phyloP scores from a whole-genome alignment of 768 basidiomycete species.

The Leccinum barrowsii region DNA sequence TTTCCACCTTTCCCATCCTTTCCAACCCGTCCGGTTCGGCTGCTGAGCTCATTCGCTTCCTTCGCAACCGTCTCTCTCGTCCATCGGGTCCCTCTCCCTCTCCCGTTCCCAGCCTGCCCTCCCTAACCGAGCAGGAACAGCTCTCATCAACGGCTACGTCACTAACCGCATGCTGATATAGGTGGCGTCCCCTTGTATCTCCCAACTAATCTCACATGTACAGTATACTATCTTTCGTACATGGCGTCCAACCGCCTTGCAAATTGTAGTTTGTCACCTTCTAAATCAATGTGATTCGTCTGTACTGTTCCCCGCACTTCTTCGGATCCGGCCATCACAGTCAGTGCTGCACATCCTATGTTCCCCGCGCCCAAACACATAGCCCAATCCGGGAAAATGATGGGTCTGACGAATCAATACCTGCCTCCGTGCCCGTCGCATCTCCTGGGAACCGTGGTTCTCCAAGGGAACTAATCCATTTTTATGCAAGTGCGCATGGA shows the following conservation, averaged over 20 bases:
- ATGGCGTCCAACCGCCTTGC: background rate
- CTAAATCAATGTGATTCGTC: background rate
- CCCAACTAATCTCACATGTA: background rate
- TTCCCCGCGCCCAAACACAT: background rate
- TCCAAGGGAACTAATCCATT: background rate
- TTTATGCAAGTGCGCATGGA: background rate
- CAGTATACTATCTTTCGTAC: background rate
- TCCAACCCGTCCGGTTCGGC: background rate
- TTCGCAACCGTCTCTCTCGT: background rate
- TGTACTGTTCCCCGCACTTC: background rate
- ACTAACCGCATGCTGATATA: background rate
- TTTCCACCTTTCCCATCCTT: background rate
- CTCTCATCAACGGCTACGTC: background rate
- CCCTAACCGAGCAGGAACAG: conserved; percentile 4
- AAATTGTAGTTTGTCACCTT: background rate
- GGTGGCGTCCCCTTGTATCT: background rate
- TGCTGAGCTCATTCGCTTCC: conserved; percentile 2
- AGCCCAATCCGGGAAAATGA: background rate
- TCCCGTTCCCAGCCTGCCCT: background rate
- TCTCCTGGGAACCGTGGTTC: conserved; percentile 1
- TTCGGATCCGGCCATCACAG: background rate
- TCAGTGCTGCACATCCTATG: background rate
- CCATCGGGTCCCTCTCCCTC: background rate
- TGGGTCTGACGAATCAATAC: background rate
- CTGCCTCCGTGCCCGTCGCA: background rate